Conservation (phyloP, 768 basidiomycete species). For the Suillus bovinus region DNA sequence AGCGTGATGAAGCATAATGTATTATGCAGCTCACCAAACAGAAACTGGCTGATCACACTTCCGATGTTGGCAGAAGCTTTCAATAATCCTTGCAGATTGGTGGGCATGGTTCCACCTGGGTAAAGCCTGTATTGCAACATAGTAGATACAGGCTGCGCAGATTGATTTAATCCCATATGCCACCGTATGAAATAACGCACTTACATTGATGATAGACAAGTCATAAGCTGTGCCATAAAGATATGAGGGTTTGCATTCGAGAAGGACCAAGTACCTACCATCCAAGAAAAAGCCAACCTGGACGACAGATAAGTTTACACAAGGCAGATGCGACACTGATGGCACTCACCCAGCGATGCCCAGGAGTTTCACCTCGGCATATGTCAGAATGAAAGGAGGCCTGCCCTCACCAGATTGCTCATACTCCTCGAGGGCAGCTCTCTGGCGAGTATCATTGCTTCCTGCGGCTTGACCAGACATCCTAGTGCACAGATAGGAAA, state of each 20-base stretch:
- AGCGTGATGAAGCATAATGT: background rate
- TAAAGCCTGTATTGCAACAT: conserved; percentile 70
- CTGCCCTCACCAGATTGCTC: conserved; percentile 30
- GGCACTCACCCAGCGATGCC: conserved; percentile 55
- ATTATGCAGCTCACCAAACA: conserved; percentile 44
- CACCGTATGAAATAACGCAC: conserved; percentile 14
- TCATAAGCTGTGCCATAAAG: conserved; percentile 53
- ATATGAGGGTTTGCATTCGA: background rate
- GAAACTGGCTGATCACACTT: conserved; percentile 68
- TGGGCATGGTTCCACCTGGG: conserved; percentile 49
- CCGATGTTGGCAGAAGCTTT: conserved; percentile 74
- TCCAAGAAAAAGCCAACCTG: conserved; percentile 74
- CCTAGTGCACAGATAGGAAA: background rate
- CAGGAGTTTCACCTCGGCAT: conserved; percentile 57
- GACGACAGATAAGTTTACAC: conserved; percentile 2
- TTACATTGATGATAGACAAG: conserved; percentile 67
- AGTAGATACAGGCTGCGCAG: conserved; percentile 56
- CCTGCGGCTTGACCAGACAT: conserved; percentile 1
- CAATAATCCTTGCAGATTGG: conserved; percentile 58
- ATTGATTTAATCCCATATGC: background rate
- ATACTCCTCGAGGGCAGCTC: conserved; percentile 24
- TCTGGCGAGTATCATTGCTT: background rate
- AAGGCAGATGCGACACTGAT: background rate
- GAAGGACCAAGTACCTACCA: conserved; percentile 40
- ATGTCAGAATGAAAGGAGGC: conserved; percentile 42